Conservation (phyloP, 2,329 filamentous ascomycete genomes). For the Parafenestella ontariensis region DNA sequence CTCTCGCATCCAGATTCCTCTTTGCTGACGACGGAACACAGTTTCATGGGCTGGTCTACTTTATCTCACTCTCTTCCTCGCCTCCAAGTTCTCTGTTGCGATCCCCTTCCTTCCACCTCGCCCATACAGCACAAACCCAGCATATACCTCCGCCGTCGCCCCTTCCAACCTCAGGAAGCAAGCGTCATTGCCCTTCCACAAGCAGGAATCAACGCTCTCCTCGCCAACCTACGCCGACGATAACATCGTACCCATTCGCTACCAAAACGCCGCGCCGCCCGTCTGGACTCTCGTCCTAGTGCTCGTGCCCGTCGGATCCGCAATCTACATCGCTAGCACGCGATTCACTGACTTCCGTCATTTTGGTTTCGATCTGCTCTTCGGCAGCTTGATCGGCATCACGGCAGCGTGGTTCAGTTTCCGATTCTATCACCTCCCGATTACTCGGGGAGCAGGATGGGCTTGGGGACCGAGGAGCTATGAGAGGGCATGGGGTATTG, state of each 20-base stretch:
- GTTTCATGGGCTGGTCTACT: constrained; percentile 79
- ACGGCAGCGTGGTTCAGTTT: constrained; percentile 76
- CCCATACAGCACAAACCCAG: constrained; percentile 57
- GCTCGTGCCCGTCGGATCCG: constrained; percentile 73
- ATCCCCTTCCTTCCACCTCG: constrained; percentile 70
- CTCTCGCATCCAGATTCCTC: background rate
- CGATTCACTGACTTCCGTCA: constrained; percentile 90
- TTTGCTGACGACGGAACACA: constrained; percentile 26
- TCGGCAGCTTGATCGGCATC: constrained; percentile 80
- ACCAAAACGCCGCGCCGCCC: constrained; percentile 81
- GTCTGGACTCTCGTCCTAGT: constrained; percentile 76
- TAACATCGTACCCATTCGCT: constrained; percentile 64
- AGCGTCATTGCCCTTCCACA: constrained; percentile 31
- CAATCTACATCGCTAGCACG: constrained; percentile 83
- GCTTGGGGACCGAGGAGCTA: constrained; percentile 81
- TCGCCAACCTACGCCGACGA: constrained; percentile 28
- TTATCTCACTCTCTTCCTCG: constrained; percentile 87
- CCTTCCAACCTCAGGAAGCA: constrained; percentile 41
- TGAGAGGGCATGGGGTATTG: constrained; percentile 79
- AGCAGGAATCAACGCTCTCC: constrained; percentile 30
- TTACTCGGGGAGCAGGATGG: constrained; percentile 82
- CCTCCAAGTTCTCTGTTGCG: constrained; percentile 78
- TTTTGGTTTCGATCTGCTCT: constrained; percentile 90
- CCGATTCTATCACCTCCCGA: constrained; percentile 83
- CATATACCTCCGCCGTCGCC: constrained; percentile 55